Conservation (phyloP, 2,329 filamentous ascomycete species). For the Mycocentrospora acerina region DNA sequence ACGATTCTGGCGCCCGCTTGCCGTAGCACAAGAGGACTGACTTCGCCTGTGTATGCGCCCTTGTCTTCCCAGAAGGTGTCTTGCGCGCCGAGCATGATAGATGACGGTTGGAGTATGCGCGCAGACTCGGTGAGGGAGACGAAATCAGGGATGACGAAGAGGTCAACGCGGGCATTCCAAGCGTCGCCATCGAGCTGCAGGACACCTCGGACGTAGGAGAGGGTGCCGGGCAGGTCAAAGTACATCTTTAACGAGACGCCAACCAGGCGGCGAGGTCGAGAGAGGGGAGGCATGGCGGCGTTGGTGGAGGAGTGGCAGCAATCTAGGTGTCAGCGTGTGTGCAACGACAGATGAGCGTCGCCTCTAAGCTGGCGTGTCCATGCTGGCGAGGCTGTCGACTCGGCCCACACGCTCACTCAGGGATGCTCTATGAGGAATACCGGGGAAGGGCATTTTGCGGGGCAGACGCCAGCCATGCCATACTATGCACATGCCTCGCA, state of each 20-base stretch:
- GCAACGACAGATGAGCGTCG: too few species aligned
- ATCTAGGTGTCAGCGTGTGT: too few species aligned
- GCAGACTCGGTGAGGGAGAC: slow-evolving; percentile 62
- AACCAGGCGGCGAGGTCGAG: slow-evolving; percentile 61
- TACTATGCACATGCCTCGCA: too few species aligned
- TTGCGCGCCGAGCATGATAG: slow-evolving; percentile 71
- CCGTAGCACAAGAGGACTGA: slow-evolving; percentile 67
- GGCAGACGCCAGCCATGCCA: too few species aligned
- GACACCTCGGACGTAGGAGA: slow-evolving; percentile 49
- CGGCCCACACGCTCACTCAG: too few species aligned
- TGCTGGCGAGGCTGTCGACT: slow-evolving; percentile 1
- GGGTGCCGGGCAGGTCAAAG: slow-evolving; percentile 67
- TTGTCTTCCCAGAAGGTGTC: slow-evolving; percentile 69
- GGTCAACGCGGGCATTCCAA: slow-evolving; percentile 59
- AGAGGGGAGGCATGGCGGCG: slow-evolving; percentile 30
- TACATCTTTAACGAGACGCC: slow-evolving; percentile 81
- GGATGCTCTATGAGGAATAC: too few species aligned
- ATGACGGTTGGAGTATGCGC: slow-evolving; percentile 51
- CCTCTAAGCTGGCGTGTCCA: background rate
- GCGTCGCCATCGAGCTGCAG: slow-evolving; percentile 53
- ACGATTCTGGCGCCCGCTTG: slow-evolving; percentile 71
- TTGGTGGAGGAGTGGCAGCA: too few species aligned
- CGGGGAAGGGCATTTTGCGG: too few species aligned
- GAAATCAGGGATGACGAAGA: slow-evolving; percentile 80
- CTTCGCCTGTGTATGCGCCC: slow-evolving; percentile 77